These are phyloP conservation scores for Geotrichum histeridarum DNA, from an alignment of 1,139 yeast genomes.

Conservation along the genomic window DNA sequence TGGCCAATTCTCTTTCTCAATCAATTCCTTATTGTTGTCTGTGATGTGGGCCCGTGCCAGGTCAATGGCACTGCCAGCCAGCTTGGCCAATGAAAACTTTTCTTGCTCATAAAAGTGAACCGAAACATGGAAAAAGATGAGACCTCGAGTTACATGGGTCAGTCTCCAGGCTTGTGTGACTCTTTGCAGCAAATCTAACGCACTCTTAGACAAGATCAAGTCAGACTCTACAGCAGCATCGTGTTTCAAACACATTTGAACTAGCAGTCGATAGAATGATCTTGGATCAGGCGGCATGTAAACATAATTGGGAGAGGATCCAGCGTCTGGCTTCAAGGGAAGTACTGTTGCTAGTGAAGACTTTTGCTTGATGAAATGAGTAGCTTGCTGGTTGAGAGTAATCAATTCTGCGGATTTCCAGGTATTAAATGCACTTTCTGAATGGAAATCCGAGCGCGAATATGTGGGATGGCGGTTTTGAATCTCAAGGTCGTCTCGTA, in stretches of 20 bases:
- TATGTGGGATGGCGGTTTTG: conserved; percentile 42
- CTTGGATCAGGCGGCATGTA: conserved; percentile 34
- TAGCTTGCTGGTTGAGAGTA: conserved; percentile 39
- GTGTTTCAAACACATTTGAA: conserved; percentile 35
- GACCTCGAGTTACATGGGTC: conserved; percentile 49
- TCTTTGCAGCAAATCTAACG: conserved; percentile 42
- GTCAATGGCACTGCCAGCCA: conserved; percentile 36
- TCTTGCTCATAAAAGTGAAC: conserved; percentile 51
- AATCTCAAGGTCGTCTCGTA: conserved; percentile 41
- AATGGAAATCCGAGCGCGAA: conserved; percentile 43
- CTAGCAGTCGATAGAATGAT: conserved; percentile 41
- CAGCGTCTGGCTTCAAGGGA: conserved; percentile 10
- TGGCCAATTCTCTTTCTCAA: conserved; percentile 48
- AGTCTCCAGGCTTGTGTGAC: conserved; percentile 61
- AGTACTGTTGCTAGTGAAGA: conserved; percentile 13
- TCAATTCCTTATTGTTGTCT: conserved; percentile 34
- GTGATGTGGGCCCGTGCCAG: conserved; percentile 43
- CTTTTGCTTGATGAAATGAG: conserved; percentile 16
- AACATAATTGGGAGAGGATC: conserved; percentile 17
- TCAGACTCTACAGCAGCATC: conserved; percentile 31
- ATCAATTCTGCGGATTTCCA: conserved; percentile 52
- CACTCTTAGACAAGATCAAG: conserved; percentile 38
- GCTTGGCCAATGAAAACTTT: conserved; percentile 62
- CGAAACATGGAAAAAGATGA: conserved; percentile 47
- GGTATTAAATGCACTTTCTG: conserved; percentile 40